Base-by-base conservation (phyloP, 2,329 filamentous ascomycete species). In the Monosporascus ibericus region DNA sequence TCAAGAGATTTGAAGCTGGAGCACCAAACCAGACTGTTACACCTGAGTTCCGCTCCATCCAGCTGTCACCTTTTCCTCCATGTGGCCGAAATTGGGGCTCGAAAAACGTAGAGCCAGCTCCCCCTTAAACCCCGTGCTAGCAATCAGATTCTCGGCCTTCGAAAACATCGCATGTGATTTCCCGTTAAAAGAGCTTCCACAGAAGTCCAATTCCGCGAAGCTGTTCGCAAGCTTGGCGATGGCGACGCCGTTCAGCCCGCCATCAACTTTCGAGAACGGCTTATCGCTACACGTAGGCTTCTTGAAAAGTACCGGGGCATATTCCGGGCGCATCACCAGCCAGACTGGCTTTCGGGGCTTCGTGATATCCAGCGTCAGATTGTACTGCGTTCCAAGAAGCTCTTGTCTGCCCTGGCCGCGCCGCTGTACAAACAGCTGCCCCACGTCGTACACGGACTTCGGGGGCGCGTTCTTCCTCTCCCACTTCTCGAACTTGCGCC, bases 371-470 rank as follows among this genome's bases (percentile, higher is more conserved):
- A 48, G 9, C 17, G 48, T 48, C 17, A 54, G 17, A 14, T 54
- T 51, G 44, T 48, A 48, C 15, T 47, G 22, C 6, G 52, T 48
- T 6, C 18, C 22, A 25, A 27, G 18, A 8, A 48, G 36, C 27
- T 50, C 52, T 37, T n/a, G 44, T 18, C 38, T 17, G 36, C 30
- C 36, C 11, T 38, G 15, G 22, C 48, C 48, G 2, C 18, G 17
- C 4, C 48, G 48, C 3, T 34, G 48, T 20, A 54, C 7, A 36
- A 48, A 48, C 17, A 51, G 46, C 39, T 51, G 48, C 6, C 52
- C 52, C 11, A 51, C 39, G 14, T 54, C 52, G 34, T 54, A 51
- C 6, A 54, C 30, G n/a, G 48, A 54, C 20, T 34, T 37, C 6
- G 49, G 52, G 17, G 38, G 17, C 6, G 7, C 8, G 3, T 39